Evolutionary conservation across 805 yeast genomes (phyloP).

Genomic region (Ogataea pini): DNA sequence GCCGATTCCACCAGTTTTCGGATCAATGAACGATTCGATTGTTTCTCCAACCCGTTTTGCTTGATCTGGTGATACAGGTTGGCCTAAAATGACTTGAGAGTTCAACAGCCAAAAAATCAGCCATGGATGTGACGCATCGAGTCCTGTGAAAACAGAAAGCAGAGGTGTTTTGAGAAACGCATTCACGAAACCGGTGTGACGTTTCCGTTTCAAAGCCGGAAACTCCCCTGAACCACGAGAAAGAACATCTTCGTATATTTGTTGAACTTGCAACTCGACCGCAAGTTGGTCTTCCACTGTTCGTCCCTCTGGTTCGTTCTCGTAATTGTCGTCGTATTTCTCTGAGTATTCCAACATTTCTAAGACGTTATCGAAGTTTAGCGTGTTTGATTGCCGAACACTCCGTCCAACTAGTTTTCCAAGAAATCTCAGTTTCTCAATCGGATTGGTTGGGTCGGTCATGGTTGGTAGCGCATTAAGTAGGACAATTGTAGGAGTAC

Average conservation of each 20-base stretch:
- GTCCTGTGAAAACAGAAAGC: slow-evolving; percentile 50
- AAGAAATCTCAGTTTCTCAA: slow-evolving; percentile 8
- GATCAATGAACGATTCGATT: slow-evolving; percentile 34
- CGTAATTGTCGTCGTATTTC: slow-evolving; percentile 13
- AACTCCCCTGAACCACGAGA: slow-evolving; percentile 34
- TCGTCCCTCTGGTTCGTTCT: slow-evolving; percentile 30
- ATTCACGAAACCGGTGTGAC: slow-evolving; percentile 47
- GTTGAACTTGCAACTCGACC: slow-evolving; percentile 37
- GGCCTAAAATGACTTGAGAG: slow-evolving; percentile 45
- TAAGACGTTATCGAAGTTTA: slow-evolving; percentile 29
- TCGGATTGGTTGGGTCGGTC: neutral
- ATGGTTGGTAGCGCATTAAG: neutral
- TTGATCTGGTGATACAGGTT: slow-evolving; percentile 22
- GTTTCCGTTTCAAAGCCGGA: slow-evolving; percentile 30
- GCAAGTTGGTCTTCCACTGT: slow-evolving; percentile 42
- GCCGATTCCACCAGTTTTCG: slow-evolving; percentile 66
- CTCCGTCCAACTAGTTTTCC: slow-evolving; percentile 1
- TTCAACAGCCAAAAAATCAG: slow-evolving; percentile 81
- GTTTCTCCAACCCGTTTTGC: slow-evolving; percentile 28
- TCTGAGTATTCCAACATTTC: slow-evolving; percentile 24
- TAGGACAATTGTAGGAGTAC: no score
- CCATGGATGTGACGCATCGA: slow-evolving; percentile 96
- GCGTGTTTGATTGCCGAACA: slow-evolving; percentile 4
- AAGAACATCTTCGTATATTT: slow-evolving; percentile 34
- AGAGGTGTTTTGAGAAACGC: slow-evolving; percentile 44